Conservation (phyloP, 768 basidiomycete species). For the Podaxis sp. region DNA sequence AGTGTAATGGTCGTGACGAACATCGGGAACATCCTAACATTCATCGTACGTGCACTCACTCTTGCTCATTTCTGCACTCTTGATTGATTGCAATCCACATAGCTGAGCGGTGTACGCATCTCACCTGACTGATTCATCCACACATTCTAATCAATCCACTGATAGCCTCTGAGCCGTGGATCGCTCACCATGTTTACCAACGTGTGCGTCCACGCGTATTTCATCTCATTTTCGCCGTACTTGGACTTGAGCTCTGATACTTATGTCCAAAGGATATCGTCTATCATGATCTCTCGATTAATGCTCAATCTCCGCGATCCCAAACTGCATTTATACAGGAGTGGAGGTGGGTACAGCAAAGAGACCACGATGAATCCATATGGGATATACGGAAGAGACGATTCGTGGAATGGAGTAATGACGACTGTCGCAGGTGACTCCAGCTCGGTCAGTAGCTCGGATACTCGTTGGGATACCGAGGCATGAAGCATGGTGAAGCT, state of each 20-base stretch:
- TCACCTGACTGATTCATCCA: not conserved
- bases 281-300: not conserved
- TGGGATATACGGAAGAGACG: not conserved
- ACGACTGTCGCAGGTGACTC: too few species aligned
- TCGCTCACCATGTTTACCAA: not conserved
- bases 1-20: conserved; percentile 35
- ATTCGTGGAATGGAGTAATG: not conserved
- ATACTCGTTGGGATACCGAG: too few species aligned
- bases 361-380: not conserved
- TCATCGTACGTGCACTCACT: conserved; percentile 24
- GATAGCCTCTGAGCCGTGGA: not conserved
- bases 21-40: conserved; percentile 32
- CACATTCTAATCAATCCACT: not conserved
- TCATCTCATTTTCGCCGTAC: too few species aligned
- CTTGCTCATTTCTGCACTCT: not conserved
- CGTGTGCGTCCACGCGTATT: not conserved
- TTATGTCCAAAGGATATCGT: not conserved
- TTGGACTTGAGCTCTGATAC: not conserved
- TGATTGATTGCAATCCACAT: not conserved
- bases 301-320: conserved; percentile 6
- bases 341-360: not conserved
- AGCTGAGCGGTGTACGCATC: conserved; percentile 29
- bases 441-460: too few species aligned
- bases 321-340: not conserved
- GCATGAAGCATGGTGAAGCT: too few species aligned